Evolutionary conservation across 768 basidiomycete species (phyloP).

Genomic region (Tulasnella sp.): DNA sequence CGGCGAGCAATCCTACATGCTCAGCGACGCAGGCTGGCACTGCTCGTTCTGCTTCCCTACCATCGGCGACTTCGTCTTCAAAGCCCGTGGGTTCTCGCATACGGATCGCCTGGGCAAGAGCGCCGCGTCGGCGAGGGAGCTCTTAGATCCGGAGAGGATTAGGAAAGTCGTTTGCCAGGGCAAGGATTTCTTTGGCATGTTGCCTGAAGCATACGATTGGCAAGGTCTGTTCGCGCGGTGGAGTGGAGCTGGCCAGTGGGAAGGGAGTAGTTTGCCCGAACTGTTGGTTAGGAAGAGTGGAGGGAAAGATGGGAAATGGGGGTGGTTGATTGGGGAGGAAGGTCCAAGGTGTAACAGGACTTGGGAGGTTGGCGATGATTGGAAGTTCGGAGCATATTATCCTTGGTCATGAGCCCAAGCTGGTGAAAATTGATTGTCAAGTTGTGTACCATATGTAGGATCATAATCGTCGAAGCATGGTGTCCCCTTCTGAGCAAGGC

Average conservation of each 20-base stretch:
- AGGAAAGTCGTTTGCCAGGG: conserved; percentile 9
- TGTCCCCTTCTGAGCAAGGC: no score
- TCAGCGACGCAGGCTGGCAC: conserved; percentile 24
- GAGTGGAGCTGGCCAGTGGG: conserved; percentile 10
- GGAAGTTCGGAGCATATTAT: conserved; percentile 11
- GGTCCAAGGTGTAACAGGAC: conserved; percentile 6
- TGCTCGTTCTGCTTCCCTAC: conserved; percentile 21
- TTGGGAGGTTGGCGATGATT: conserved; percentile 15
- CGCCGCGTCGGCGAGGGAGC: not conserved
- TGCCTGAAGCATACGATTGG: conserved; percentile 26
- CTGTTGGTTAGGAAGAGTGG: not conserved
- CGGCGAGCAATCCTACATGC: not conserved
- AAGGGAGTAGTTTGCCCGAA: not conserved
- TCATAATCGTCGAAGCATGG: no score
- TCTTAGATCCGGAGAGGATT: conserved; percentile 10
- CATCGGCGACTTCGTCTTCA: conserved; percentile 19
- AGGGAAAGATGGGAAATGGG: not conserved
- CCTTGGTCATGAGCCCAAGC: not conserved
- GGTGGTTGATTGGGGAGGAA: conserved; percentile 12
- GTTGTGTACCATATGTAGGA: no score
- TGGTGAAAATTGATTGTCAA: no score
- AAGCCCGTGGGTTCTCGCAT: conserved; percentile 18
- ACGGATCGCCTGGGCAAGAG: conserved; percentile 6
- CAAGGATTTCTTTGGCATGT: conserved; percentile 21
- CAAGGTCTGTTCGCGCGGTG: not conserved